phyloP scores from a whole-genome alignment of 352 stramenopile genomes.

The Pilasporangium apinafurcum region DNA sequence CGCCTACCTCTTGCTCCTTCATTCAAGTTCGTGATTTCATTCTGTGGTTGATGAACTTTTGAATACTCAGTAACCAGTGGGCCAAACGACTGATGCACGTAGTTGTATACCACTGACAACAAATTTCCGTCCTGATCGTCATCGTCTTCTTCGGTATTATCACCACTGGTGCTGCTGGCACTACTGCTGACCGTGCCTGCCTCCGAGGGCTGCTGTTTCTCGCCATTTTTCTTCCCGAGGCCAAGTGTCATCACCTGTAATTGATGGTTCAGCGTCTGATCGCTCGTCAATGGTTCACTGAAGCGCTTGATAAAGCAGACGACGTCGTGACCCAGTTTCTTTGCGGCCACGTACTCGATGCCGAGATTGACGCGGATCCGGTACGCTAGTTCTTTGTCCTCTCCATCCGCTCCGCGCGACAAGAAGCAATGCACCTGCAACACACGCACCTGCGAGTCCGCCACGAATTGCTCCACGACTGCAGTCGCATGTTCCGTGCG shows the following conservation, averaged over 20 bases:
- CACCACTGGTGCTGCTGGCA: constrained; percentile 45
- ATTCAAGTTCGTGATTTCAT: constrained; percentile 48
- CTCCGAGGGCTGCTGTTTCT: constrained; percentile 16
- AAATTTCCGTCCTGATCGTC: constrained; percentile 54
- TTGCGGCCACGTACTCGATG: constrained; percentile 61
- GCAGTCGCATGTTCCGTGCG: constrained; percentile 15
- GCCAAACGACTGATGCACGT: constrained; percentile 84
- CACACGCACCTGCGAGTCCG: constrained; percentile 50
- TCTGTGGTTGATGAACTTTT: constrained; percentile 73
- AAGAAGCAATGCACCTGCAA: constrained; percentile 72
- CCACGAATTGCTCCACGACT: constrained; percentile 65
- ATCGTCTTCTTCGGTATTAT: constrained; percentile 56
- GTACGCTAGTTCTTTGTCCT: constrained; percentile 8
- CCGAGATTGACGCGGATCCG: constrained; percentile 69
- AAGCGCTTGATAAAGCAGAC: constrained; percentile 87
- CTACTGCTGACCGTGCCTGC: no score
- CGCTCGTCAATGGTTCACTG: constrained; percentile 53
- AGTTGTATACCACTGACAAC: constrained; percentile 84
- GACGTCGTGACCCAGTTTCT: constrained; percentile 62
- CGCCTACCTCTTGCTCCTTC: constrained; percentile 46
- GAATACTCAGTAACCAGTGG: constrained; percentile 84
- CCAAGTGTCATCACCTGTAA: constrained; percentile 86
- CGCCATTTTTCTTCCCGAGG: constrained; percentile 36
- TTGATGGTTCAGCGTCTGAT: constrained; percentile 72
- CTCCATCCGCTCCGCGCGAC: constrained; percentile 8